Base-by-base conservation (phyloP, 1,139 yeast genomes). In the Protomyces macrosporus region DNA sequence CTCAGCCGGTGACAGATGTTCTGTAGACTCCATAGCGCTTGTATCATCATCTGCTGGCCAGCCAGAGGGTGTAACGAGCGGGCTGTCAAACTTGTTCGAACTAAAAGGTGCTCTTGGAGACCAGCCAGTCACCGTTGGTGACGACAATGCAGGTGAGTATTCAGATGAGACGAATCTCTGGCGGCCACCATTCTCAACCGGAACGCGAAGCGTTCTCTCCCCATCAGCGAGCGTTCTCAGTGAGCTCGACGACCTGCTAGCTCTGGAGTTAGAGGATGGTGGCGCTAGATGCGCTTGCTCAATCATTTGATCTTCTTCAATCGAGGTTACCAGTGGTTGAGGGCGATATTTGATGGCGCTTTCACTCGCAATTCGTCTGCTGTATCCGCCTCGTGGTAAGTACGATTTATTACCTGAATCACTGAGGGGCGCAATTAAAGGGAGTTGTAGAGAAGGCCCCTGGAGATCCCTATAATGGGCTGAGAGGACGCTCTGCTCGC, bases 351-450 rank as follows among this genome's bases (percentile, higher is more conserved):
- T 33, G 36, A 58, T 58, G 23, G 62, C 50, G 30, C 62, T 56
- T n/a, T 58, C 62, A 34, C 62, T 58, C 39, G 35, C 52, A 6
- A 58, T 56, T n/a, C 62, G 55, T 12, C 62, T 42, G 6, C 32
- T 16, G 12, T 42, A 48, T 16, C 53, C 62, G n/a, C n/a, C 39
- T 14, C 62, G 56, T 4, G 7, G 39, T 14, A 50, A 6, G 45
- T 51, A 33, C 51, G 35, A 40, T 2, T 34, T 14, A 6, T 6
- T 9, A 10, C 30, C 37, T 14, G 55, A 23, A n/a, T 12, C 7
- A 39, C 37, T 34, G 9, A 45, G 33, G 10, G 48, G 39, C 23
- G 23, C n/a, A 12, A 48, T 23, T 12, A 52, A 34, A 3, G 52
- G 34, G 6, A 51, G 55, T 42, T 37, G 56, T 6, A 36, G 32